These are phyloP conservation scores for Triticum timopheevii DNA, from an alignment of 176 grass and related monocot genomes.

Conservation along the genomic window DNA sequence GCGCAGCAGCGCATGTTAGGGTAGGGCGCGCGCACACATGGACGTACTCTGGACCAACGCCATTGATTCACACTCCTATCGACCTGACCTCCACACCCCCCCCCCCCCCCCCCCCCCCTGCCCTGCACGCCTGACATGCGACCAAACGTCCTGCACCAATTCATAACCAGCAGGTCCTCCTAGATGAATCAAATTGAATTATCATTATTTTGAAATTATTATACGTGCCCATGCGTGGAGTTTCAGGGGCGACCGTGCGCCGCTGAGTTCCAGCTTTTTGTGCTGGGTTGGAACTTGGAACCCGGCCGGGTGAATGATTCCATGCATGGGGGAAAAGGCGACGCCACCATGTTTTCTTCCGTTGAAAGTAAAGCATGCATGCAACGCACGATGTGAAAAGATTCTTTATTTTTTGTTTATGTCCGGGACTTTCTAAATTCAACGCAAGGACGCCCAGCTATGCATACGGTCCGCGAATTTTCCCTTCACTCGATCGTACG, in stretches of 20 bases:
- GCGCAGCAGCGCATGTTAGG: neutral
- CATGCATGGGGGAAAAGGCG: neutral
- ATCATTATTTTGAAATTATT: no score
- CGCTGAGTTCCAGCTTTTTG: neutral
- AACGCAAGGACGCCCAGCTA: neutral
- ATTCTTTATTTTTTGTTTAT: neutral
- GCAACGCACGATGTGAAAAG: neutral
- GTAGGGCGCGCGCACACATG: neutral
- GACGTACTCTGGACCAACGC: neutral
- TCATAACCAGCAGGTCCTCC: neutral
- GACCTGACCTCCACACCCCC: neutral
- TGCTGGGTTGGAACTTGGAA: neutral
- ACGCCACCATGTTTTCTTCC: neutral
- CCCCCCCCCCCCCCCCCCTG: no score
- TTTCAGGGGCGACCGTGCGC: no score
- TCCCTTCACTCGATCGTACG: neutral
- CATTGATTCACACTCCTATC: neutral
- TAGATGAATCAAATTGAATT: neutral
- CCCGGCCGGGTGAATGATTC: neutral
- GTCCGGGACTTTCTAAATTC: neutral
- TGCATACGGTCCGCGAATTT: neutral
- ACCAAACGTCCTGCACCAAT: neutral
- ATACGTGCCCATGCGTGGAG: no score
- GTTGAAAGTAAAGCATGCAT: neutral
- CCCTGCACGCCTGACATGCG: neutral